Evolutionary conservation across 164 flowering plant genomes (phyloP).

Genomic region (Berberis thunbergii): DNA sequence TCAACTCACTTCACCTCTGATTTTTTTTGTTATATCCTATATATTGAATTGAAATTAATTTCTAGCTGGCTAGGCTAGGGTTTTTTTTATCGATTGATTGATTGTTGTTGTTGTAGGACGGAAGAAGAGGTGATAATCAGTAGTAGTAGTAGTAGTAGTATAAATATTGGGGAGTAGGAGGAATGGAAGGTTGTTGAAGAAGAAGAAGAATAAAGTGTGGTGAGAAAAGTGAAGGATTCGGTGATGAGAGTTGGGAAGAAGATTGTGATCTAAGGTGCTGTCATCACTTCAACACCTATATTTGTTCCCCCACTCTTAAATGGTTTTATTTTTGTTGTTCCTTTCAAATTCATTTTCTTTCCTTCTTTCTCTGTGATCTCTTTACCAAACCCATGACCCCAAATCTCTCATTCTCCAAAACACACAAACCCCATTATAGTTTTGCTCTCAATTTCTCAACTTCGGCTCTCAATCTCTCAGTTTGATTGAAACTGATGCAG

Average conservation of each 20-base stretch:
- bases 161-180: neutral
- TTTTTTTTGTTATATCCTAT: no score
- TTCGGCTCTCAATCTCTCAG: no score
- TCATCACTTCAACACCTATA: constrained; percentile 55
- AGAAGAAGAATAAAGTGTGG: constrained; percentile 4
- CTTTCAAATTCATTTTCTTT: constrained; percentile 31
- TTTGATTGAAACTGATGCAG: no score
- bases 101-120: neutral
- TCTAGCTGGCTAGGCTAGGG: neutral
- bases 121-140: neutral
- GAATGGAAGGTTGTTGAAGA: neutral
- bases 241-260: constrained; percentile 55
- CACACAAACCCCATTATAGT: no score
- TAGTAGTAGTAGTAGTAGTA: neutral
- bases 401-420: no score
- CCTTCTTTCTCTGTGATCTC: no score
- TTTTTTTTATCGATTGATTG: neutral
- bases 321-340: constrained; percentile 52
- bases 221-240: constrained; percentile 19
- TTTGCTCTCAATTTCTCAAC: no score
- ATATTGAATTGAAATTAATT: no score
- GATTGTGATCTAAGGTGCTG: constrained; percentile 43
- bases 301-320: constrained; percentile 62
- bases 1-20: neutral
- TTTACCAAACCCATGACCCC: no score